phyloP scores from a whole-genome alignment of 305 asterid genomes.

The Fraxinus latifolia region DNA sequence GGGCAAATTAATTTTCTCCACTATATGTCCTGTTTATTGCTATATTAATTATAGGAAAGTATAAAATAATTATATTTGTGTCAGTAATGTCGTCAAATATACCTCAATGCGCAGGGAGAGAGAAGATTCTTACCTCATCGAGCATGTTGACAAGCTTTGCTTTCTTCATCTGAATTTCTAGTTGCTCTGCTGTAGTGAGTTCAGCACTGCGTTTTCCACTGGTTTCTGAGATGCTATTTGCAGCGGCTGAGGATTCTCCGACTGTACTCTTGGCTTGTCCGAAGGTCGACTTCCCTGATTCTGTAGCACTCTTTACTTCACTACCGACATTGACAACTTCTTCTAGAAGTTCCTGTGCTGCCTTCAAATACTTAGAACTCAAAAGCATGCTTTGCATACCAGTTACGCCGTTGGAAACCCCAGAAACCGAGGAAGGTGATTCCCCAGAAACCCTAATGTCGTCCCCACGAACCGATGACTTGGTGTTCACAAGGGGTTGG shows the following conservation, averaged over 20 bases:
- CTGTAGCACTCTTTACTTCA: conserved; percentile 37
- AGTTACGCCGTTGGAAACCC: conserved; percentile 50
- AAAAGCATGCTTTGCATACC: conserved; percentile 58
- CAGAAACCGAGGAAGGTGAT: conserved; percentile 68
- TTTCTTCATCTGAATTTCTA: conserved; percentile 91
- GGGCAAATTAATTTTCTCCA: not conserved
- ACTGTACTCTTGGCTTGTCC: conserved; percentile 28
- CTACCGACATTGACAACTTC: conserved; percentile 80
- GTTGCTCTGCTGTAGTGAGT: conserved; percentile 69
- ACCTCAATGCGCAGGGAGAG: not conserved
- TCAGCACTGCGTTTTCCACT: conserved; percentile 49
- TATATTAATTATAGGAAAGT: not conserved
- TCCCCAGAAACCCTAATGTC: conserved; percentile 50
- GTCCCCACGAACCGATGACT: conserved; percentile 39
- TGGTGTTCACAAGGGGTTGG: conserved; percentile 30
- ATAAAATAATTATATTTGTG: not conserved
- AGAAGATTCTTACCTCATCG: conserved; percentile 61
- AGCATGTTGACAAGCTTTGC: conserved; percentile 92
- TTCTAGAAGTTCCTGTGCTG: conserved; percentile 82
- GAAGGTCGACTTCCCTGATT: conserved; percentile 27
- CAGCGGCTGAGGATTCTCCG: conserved; percentile 42
- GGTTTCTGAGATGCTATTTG: conserved; percentile 32
- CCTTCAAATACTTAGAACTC: conserved; percentile 70
- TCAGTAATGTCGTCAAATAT: not conserved
- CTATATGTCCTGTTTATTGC: not conserved